These are phyloP conservation scores for Russula vinacea DNA, from an alignment of 768 basidiomycete species.

Conservation along the genomic window DNA sequence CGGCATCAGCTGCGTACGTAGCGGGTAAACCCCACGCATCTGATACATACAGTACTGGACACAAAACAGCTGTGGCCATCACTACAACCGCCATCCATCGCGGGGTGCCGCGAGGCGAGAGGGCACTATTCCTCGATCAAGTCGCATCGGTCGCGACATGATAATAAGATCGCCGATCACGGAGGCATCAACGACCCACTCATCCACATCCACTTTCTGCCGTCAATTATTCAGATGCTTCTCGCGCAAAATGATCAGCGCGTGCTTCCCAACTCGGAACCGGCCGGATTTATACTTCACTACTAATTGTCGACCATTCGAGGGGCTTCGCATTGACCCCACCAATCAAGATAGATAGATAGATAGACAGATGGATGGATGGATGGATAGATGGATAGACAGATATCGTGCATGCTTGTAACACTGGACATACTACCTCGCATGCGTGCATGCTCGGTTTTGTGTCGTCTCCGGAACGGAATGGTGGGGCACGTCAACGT, in stretches of 20 bases:
- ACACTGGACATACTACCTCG: slow-evolving; percentile 4
- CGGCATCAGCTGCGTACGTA: too few relatives aligned
- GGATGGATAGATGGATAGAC: background rate
- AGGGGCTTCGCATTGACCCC: background rate
- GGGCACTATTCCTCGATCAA: background rate
- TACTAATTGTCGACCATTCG: too few relatives aligned
- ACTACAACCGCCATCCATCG: too few relatives aligned
- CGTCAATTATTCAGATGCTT: slow-evolving; percentile 6
- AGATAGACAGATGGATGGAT: background rate
- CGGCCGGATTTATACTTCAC: slow-evolving; percentile 3
- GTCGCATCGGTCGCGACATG: background rate
- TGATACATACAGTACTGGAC: background rate
- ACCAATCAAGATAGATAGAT: background rate
- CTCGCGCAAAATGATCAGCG: slow-evolving; percentile 9
- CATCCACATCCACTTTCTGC: background rate
- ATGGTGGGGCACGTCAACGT: background rate
- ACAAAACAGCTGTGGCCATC: background rate
- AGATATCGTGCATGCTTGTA: background rate
- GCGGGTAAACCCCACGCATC: background rate
- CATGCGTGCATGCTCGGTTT: slow-evolving; percentile 1
- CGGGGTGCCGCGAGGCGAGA: background rate
- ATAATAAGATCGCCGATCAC: slow-evolving; percentile 13
- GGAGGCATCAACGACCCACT: background rate
- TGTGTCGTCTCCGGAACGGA: background rate
- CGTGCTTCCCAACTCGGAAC: slow-evolving; percentile 6